Conservation (phyloP, 2,329 filamentous ascomycete species). For the Penicillium brevicompactum region DNA sequence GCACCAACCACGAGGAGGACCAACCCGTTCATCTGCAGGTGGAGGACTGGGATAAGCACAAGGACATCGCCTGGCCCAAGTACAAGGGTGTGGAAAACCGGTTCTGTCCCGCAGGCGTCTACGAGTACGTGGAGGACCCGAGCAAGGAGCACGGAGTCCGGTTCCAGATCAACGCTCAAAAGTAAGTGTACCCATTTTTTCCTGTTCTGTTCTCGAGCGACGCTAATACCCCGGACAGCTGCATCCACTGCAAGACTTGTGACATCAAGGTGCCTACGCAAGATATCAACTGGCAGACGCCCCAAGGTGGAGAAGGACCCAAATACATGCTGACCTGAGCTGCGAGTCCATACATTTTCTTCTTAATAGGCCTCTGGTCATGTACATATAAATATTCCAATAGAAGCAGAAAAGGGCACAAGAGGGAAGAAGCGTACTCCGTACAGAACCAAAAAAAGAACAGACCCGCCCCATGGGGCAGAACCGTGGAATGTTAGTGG, state of each 20-base stretch:
- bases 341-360: background rate
- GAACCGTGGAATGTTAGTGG: conserved; percentile 31
- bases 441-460: conserved; percentile 10
- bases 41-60: conserved; percentile 91
- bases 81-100: conserved; percentile 94
- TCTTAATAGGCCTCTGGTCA: background rate
- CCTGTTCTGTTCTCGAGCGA: background rate
- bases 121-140: conserved; percentile 94
- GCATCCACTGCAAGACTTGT: conserved; percentile 99
- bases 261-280: conserved; percentile 97
- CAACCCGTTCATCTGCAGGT: conserved; percentile 96
- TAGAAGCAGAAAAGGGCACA: background rate
- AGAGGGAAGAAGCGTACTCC: conserved; percentile 6
- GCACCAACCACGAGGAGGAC: conserved; percentile 98
- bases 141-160: conserved; percentile 83
- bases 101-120: conserved; percentile 96
- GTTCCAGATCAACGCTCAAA: conserved; percentile 97
- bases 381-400: background rate
- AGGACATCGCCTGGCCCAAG: conserved; percentile 76
- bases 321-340: conserved; percentile 63
- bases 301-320: conserved; percentile 80
- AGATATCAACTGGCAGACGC: conserved; percentile 96
- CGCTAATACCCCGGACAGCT: conserved; percentile 57
- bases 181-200: conserved; percentile 63
- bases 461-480: conserved; percentile 16